phyloP scores from a whole-genome alignment of 2,329 filamentous ascomycete genomes.

The Xylariaceae sp. region DNA sequence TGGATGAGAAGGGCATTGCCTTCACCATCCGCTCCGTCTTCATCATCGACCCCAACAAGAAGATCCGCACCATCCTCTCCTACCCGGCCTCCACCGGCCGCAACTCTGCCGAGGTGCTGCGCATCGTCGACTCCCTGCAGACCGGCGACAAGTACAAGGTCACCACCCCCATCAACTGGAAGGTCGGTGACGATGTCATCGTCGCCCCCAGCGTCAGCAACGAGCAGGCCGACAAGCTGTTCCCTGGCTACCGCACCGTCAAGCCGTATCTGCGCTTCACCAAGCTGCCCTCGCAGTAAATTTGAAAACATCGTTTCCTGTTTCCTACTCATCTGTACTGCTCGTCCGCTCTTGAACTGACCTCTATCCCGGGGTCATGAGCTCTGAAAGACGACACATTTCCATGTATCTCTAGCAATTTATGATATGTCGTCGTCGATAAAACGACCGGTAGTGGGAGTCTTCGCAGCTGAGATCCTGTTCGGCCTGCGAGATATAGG shows the following conservation, averaged over 20 bases:
- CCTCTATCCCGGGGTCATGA: background rate
- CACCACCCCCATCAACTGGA: slow-evolving; percentile 88
- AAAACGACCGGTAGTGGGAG: background rate
- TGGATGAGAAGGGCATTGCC: slow-evolving; percentile 75
- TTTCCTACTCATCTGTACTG: slow-evolving; percentile 20
- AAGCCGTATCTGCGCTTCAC: slow-evolving; percentile 74
- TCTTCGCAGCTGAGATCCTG: background rate
- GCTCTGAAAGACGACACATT: background rate
- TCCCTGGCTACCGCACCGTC: slow-evolving; percentile 67
- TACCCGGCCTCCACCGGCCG: slow-evolving; percentile 89
- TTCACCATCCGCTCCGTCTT: slow-evolving; percentile 95
- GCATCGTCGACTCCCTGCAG: slow-evolving; percentile 74
- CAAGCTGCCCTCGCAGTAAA: slow-evolving; percentile 53
- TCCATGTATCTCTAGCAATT: background rate
- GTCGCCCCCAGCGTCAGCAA: slow-evolving; percentile 78
- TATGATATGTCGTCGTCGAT: background rate
- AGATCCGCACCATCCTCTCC: slow-evolving; percentile 84
- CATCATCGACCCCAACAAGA: slow-evolving; percentile 91
- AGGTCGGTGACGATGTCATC: slow-evolving; percentile 84
- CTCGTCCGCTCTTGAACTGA: slow-evolving; percentile 23
- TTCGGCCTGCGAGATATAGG: background rate
- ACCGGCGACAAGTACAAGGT: slow-evolving; percentile 82
- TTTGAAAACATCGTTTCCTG: background rate
- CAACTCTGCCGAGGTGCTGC: slow-evolving; percentile 73
- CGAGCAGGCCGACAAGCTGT: slow-evolving; percentile 80